Evolutionary conservation across 1,284 basidiomycete species (phyloP), one percentile per base, ranked within the genome.

Genomic region (Cutaneotrichosporon cyanovorans): DNA sequence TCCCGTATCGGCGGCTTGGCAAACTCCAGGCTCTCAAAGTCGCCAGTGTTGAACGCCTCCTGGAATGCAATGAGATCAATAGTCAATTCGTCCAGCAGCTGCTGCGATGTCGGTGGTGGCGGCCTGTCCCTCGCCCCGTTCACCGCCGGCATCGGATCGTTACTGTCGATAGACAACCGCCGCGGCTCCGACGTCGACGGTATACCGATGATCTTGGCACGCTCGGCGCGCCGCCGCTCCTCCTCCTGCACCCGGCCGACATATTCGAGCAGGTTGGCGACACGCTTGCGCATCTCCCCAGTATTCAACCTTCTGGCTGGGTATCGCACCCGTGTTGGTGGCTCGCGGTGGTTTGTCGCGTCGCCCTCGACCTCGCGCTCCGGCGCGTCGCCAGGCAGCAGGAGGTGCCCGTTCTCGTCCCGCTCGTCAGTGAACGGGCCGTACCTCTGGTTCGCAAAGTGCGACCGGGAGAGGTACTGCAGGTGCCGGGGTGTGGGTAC

Each of bases 261-360:
- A 81, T 89, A 97, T 62, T 97, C 93, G 30, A 93, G 80, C 48
- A 97, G 78, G 46, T 85, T 82, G 37, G 89, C 78, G 18, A 95
- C 89, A 18, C 93, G 82, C 74, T 97, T 96, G 68, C 90, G 87
- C 89, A 98, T 95, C 66, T 98, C 93, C 16, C 83, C 84, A 20
- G 93, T 83, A 57, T 91, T 95, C 79, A 85, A 90, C 42, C 93
- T 79, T 69, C 95, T 93, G 54, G 82, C 80, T 0, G 93, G 93
- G 82, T 89, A 98, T 59, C 87, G 86, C 48, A 96, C 85, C 67
- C 89, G 87, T 20, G 91, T 88, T 1, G 90, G 87, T 34, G 88
- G 78, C 68, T 96, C 92, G 57, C 82, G 77, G 36, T 69, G 68
- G 51, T 77, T 77, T 35, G 71, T 44, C 14, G 63, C 51, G 15